Evolutionary conservation across 257 asterid species (phyloP), one percentile per base, ranked within the genome.

Genomic region (Nyctanthes arbortristis): DNA sequence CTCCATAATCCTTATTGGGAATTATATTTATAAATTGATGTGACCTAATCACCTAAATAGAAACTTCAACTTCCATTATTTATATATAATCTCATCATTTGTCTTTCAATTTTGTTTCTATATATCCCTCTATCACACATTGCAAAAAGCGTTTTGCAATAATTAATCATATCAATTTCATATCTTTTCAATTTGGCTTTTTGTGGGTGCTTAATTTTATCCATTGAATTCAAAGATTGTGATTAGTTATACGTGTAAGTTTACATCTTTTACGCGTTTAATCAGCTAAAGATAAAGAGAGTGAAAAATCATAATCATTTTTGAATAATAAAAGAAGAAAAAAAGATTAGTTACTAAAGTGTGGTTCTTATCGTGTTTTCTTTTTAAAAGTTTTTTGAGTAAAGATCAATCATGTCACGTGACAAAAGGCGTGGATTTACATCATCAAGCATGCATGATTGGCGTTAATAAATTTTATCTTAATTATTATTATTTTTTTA

Each of bases 21-120:
- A 78, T 61, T 47, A 69, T 65, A 47, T 63, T 58, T 55, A 2
- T 52, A 70, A 65, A 45, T 65, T 34, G 70, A 61, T 59, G 61
- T 84, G 82, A 79, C 70, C 76, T 73, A 73, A 76, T 82, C 79
- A 78, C 73, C 73, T 35, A 73, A 76, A 73, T 79, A 65, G 71
- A 77, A 82, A 80, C 66, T 75, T 82, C 84, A 82, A 79, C 88
- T 65, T 56, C 79, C 75, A 81, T 81, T 79, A 79, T 81, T 49
- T 85, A 37, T 65, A 75, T 86, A 70, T 63, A 82, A 73, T 56
- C 85, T 86, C 79, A 84, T 86, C 80, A 84, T 86, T 86, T 84
- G 83, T 75, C 81, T 81, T 68, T 58, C 68, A 66, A 56, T 75
- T 74, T 78, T 70, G 49, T 78, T 31, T 73, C 67, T 83, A 75